Percentiles rank a stretch among this genome's conserved stretches.
Conservation (phyloP, 1,284 basidiomycete genomes). For the Crepidotus sp. region DNA sequence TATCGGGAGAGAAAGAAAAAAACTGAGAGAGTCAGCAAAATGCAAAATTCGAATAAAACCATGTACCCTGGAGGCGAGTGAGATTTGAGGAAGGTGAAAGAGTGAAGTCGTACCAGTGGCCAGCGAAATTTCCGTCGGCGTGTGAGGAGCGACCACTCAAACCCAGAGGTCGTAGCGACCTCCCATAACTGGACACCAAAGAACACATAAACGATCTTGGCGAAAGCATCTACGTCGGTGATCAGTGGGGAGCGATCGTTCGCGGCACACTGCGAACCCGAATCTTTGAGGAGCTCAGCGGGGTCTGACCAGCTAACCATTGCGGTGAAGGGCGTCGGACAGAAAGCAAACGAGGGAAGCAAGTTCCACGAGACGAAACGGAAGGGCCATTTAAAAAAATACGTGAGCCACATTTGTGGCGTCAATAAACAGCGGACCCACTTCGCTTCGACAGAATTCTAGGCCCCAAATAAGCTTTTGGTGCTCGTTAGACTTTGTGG, state of each 20-base stretch:
- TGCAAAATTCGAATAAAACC: not conserved
- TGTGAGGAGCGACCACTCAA: constrained; percentile 57
- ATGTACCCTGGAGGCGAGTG: constrained; percentile 10
- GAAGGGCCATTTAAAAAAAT: not conserved
- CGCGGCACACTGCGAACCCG: constrained; percentile 28
- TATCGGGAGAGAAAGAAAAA: constrained; percentile 65
- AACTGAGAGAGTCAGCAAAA: constrained; percentile 30
- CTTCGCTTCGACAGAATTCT: constrained; percentile 9
- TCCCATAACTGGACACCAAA: constrained; percentile 65
- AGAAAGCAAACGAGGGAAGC: constrained; percentile 1
- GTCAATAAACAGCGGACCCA: constrained; percentile 1
- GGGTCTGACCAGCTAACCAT: constrained; percentile 56
- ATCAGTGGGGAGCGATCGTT: not conserved
- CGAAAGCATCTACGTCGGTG: constrained; percentile 39
- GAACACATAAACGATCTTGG: constrained; percentile 48
- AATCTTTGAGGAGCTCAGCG: constrained; percentile 38
- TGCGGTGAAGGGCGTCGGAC: not conserved
- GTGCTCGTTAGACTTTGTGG: not conserved
- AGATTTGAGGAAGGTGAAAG: not conserved
- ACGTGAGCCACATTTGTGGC: constrained; percentile 2
- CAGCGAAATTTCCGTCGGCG: constrained; percentile 49
- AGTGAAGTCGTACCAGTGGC: constrained; percentile 45
- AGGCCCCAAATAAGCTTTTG: not conserved
- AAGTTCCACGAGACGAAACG: not conserved
- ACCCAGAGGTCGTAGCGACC: constrained; percentile 48